Evolutionary conservation across 2,329 filamentous ascomycete species (phyloP).

Genomic region (Exophiala xenobiotica): DNA sequence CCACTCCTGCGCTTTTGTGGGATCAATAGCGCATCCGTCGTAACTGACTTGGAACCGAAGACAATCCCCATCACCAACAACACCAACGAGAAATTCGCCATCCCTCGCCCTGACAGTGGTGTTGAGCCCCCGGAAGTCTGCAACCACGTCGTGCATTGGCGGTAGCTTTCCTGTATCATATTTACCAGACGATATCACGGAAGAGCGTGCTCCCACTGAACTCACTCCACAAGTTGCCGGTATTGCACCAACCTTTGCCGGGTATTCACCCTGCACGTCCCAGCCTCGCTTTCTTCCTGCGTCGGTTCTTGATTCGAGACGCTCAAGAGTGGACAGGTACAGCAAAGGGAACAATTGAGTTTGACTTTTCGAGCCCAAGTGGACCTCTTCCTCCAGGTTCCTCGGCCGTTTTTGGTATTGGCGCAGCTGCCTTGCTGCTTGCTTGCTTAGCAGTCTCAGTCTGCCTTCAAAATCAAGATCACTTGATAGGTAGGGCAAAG

Average conservation of each 20-base stretch:
- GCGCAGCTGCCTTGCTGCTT: constrained; percentile 25
- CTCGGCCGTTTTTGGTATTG: constrained; percentile 28
- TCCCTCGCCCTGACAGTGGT: constrained; percentile 26
- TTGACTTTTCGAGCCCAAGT: constrained; percentile 25
- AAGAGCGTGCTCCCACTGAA: constrained; percentile 24
- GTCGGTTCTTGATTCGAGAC: constrained; percentile 15
- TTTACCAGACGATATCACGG: constrained; percentile 20
- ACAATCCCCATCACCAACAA: constrained; percentile 18
- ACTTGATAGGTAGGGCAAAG: constrained; percentile 23
- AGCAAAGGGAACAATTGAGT: constrained; percentile 23
- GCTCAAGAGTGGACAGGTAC: constrained; percentile 25
- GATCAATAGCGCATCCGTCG: constrained; percentile 28
- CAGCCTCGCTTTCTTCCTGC: constrained; percentile 12
- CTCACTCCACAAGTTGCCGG: constrained; percentile 28
- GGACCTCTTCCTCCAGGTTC: constrained; percentile 15
- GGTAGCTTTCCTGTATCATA: constrained; percentile 15
- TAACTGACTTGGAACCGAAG: constrained; percentile 22
- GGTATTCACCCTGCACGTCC: constrained; percentile 24
- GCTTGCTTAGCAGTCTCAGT: constrained; percentile 23
- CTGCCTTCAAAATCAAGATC: constrained; percentile 23
- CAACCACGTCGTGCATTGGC: constrained; percentile 10
- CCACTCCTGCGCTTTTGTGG: constrained; percentile 20
- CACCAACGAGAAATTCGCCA: constrained; percentile 28
- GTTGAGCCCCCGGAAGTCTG: constrained; percentile 22
- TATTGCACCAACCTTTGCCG: constrained; percentile 9